Evolutionary conservation across 441 rosid species (phyloP), one percentile per base, ranked within the genome.

Genomic region (Pelargonium cotyledonis): DNA sequence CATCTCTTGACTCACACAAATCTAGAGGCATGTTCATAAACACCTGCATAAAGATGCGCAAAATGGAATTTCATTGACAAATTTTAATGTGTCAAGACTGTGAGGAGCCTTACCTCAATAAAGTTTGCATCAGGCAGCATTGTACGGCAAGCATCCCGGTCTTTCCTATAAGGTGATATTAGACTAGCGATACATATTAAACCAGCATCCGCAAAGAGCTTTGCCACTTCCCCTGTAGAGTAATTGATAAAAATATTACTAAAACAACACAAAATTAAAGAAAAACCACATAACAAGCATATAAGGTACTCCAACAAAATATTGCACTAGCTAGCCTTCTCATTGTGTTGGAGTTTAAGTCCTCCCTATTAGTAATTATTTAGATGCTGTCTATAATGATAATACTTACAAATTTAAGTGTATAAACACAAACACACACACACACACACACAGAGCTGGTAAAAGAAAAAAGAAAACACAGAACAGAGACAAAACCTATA

Each of bases 131-230:
- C 86, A 0, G 79, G 82, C 80, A 92, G 72, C 88, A 88, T 82
- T 67, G 89, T 88, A 60, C 90, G 91, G 66, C 96, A 92, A 15
- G 92, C 91, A 68, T 85, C 94, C 58, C 92, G 84, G 74, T 90
- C 97, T 80, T 85, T 92, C 64, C 88, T 89, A 68, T 89, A 90
- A 0, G 96, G 98, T 12, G 97, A 92, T 81, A 92, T 92, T 83
- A 92, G 82, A 80, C 97, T 89, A 26, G 96, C 98, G 43, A 92
- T 84, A 80, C 96, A 92, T 73, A 92, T 86, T 75, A 87, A 80
- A 76, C 97, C 97, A 66, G 94, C 86, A 84, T 92, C 98, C 8
- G 96, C 85, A 72, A 92, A 92, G 70, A 90, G 94, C 72, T 90
- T 90, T 10, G 87, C 96, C 57, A 89, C 98, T 79, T 92, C 98